A percentile compares a stretch with the other conserved stretches of the same genome.
phyloP scores from a whole-genome alignment of 805 yeast species.

The Metschnikowia lunata region DNA sequence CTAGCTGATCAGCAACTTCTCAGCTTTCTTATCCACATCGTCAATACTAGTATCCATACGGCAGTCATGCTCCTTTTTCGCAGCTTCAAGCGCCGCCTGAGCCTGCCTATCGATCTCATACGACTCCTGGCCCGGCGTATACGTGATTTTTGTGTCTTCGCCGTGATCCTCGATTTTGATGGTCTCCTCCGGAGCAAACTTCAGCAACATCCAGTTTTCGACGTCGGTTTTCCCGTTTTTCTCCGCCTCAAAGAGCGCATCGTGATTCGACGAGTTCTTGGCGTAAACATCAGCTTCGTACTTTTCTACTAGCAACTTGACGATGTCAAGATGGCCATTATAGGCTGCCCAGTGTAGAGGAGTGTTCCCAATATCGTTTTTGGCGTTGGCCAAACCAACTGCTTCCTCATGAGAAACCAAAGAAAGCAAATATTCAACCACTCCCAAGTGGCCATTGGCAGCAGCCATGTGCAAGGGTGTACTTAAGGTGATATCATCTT shows the following conservation, averaged over 20 bases:
- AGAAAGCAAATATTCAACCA: constrained; percentile 55
- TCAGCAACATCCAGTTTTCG: constrained; percentile 70
- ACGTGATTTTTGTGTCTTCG: constrained; percentile 40
- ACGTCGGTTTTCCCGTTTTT: constrained; percentile 68
- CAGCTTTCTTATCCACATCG: constrained; percentile 34
- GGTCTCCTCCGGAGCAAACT: constrained; percentile 63
- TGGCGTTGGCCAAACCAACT: constrained; percentile 23
- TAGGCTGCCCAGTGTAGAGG: constrained; percentile 95
- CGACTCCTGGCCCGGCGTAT: constrained; percentile 40
- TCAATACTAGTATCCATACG: constrained; percentile 36
- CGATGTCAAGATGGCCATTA: constrained; percentile 76
- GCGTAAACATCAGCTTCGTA: constrained; percentile 77
- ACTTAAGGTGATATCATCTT: constrained; percentile 60
- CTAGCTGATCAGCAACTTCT: constrained; percentile 17
- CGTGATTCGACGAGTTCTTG: constrained; percentile 74
- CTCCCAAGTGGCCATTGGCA: constrained; percentile 84
- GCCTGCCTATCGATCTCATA: constrained; percentile 39
- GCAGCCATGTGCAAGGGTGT: constrained; percentile 94
- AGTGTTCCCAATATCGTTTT: constrained; percentile 85
- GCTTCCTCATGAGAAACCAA: constrained; percentile 45
- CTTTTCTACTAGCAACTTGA: constrained; percentile 64
- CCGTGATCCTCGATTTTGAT: constrained; percentile 40
- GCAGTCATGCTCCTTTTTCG: constrained; percentile 31
- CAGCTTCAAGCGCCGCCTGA: constrained; percentile 18
- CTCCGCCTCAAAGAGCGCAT: constrained; percentile 86